These are phyloP conservation scores for Trichoderma lentiforme DNA, from an alignment of 2,329 filamentous ascomycete genomes.

Conservation along the genomic window DNA sequence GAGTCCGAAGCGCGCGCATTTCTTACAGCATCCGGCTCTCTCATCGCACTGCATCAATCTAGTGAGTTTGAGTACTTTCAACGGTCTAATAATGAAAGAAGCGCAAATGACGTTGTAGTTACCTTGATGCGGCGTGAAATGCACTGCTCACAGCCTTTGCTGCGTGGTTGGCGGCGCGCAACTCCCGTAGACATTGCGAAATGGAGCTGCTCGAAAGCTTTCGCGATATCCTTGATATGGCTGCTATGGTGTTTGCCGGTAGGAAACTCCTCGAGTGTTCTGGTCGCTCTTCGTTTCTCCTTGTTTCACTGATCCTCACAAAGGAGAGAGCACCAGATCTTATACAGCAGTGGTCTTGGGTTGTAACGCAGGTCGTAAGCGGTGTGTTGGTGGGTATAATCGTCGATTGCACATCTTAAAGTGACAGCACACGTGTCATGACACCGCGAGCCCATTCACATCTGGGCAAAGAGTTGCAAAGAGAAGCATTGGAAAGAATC, in stretches of 20 bases:
- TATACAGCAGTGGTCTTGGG: not conserved
- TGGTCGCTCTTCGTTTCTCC: not conserved
- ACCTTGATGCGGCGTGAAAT: slow-evolving; percentile 12
- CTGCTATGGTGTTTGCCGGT: not conserved
- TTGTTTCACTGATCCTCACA: not conserved
- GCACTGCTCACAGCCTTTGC: slow-evolving; percentile 13
- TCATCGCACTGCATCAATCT: slow-evolving; percentile 1
- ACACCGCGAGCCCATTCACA: not conserved
- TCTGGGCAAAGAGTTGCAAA: not conserved
- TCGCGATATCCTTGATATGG: not conserved
- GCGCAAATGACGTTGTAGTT: not conserved
- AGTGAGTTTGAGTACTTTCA: not conserved
- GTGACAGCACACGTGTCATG: not conserved
- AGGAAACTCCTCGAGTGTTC: too few species aligned
- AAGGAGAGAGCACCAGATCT: not conserved
- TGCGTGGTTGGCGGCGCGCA: slow-evolving; percentile 1
- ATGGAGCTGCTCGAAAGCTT: not conserved
- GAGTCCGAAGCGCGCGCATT: slow-evolving; percentile 2
- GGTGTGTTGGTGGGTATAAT: not conserved
- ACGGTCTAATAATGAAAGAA: not conserved
- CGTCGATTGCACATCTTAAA: not conserved
- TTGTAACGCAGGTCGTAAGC: not conserved
- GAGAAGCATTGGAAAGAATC: not conserved
- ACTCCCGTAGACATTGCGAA: not conserved
- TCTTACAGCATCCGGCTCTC: slow-evolving; percentile 3